Evolutionary conservation across 2,329 filamentous ascomycete genomes (phyloP), one percentile per base, ranked within the genome.

Genomic region (Apiospora marii): DNA sequence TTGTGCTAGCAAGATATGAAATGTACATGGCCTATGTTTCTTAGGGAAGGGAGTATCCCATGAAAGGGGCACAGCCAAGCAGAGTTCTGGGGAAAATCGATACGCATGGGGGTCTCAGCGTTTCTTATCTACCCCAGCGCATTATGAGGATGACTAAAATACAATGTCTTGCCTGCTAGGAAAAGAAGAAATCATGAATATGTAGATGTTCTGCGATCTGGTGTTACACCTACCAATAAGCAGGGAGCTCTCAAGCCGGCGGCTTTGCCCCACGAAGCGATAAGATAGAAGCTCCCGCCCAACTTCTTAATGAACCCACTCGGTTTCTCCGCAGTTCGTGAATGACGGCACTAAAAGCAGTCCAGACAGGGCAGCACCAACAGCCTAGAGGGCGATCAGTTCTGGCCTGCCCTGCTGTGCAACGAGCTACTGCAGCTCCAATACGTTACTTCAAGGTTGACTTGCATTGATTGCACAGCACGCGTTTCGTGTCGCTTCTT

Each of bases 221-320:
- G 34, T 41, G 58, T 64, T 41, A 14, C 34, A 41, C 19, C 37
- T 58, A 58, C 27, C 34, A 37, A 61, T 27, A 61, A 7, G 53
- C 51, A 58, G 27, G 51, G 51, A 34, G 51, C 7, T n/a, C 30
- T 61, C 16, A 69, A 68, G 72, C 72, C 53, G 68, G 71, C 72
- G 27, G 4, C 67, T 37, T 24, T 41, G 10, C 76, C 76, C 74
- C 76, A 77, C 75, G 74, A 73, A n/a, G 70, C 73, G 77, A 78
- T 78, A 77, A 78, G 77, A 78, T 78, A 78, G 70, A 75, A 76
- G 69, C 71, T 72, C 71, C 69, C 7, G 53, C 41, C 49, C 68
- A 22, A 16, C 49, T 53, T 16, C 37, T 3, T n/a, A 64, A 58
- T 34, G 22, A 64, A n/a, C 30, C 58, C 58, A 64, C 58, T 41